These are phyloP conservation scores for Herpetomonas samuelpessoai DNA, from an alignment of 208 protist species.

Conservation along the genomic window DNA sequence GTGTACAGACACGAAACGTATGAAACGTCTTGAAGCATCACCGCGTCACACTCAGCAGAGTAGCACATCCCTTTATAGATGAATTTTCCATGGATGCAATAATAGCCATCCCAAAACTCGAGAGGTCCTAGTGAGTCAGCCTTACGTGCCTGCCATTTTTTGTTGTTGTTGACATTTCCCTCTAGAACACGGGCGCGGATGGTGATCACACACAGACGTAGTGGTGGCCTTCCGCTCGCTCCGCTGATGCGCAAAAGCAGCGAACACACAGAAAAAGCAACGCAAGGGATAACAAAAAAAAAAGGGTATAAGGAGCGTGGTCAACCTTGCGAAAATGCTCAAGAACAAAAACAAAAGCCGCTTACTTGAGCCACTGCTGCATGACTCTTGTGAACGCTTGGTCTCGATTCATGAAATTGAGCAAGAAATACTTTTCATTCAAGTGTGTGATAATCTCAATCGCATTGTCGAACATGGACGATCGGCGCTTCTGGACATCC, in stretches of 20 bases:
- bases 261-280: background rate
- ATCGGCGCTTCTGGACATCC: conserved; percentile 68
- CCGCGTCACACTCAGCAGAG: too few relatives aligned
- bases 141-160: too few relatives aligned
- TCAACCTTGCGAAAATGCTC: background rate
- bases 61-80: too few relatives aligned
- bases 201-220: too few relatives aligned
- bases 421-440: conserved; percentile 56
- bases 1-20: too few relatives aligned
- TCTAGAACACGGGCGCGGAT: too few relatives aligned
- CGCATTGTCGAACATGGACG: conserved; percentile 63
- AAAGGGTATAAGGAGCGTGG: conserved; percentile 4
- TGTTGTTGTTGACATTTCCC: too few relatives aligned
- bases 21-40: too few relatives aligned
- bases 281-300: conserved; percentile 12
- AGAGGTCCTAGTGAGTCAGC: too few relatives aligned
- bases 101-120: too few relatives aligned
- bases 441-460: conserved; percentile 69
- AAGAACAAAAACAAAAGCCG: conserved; percentile 6
- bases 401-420: conserved; percentile 66
- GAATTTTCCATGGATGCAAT: too few relatives aligned
- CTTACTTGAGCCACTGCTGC: conserved; percentile 74
- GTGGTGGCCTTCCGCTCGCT: too few relatives aligned
- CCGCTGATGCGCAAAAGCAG: conserved; percentile 5
- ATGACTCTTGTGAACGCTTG: conserved; percentile 68